A percentile compares a stretch with the other conserved stretches of the same genome.
Evolutionary conservation across 495 filamentous ascomycete genomes (phyloP).

Genomic region (Aspergillus bertholletiae): DNA sequence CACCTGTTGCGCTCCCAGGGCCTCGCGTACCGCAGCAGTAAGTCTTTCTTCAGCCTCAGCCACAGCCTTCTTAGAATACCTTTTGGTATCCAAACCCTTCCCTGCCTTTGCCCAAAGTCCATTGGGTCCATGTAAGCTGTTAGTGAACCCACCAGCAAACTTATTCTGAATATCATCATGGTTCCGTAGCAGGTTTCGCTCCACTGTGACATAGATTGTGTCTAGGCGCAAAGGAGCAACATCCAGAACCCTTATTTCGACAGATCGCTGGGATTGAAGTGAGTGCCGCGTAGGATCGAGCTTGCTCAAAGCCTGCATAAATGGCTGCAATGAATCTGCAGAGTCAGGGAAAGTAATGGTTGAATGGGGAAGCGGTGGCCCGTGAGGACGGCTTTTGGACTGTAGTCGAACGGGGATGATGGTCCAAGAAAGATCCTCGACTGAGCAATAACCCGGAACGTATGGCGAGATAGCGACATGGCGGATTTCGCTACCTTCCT

Average conservation of each 20-base stretch:
- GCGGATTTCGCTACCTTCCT: conserved; percentile 35
- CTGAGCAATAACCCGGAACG: conserved; percentile 55
- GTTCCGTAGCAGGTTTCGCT: conserved; percentile 66
- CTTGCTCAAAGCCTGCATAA: conserved; percentile 62
- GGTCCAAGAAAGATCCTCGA: conserved; percentile 72
- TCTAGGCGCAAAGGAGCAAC: conserved; percentile 76
- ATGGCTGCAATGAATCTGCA: conserved; percentile 73
- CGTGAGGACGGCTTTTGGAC: conserved; percentile 70
- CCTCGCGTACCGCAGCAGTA: conserved; percentile 72
- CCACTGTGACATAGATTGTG: conserved; percentile 78
- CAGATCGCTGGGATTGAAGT: conserved; percentile 52
- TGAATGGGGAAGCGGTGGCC: conserved; percentile 66
- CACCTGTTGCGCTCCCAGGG: conserved; percentile 64
- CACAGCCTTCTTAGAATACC: conserved; percentile 31
- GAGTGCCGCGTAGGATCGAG: conserved; percentile 49
- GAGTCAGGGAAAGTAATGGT: conserved; percentile 82
- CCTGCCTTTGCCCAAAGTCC: conserved; percentile 37
- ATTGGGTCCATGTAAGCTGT: conserved; percentile 29
- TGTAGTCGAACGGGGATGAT: conserved; percentile 71
- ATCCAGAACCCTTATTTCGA: conserved; percentile 80
- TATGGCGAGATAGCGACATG: conserved; percentile 83
- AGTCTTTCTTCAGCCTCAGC: conserved; percentile 59
- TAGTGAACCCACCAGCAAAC: conserved; percentile 59
- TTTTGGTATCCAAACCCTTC: conserved; percentile 35
- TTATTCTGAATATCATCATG: conserved; percentile 59